Conservation (phyloP, 1,284 basidiomycete species). For the Rhizopogon hawkerae region DNA sequence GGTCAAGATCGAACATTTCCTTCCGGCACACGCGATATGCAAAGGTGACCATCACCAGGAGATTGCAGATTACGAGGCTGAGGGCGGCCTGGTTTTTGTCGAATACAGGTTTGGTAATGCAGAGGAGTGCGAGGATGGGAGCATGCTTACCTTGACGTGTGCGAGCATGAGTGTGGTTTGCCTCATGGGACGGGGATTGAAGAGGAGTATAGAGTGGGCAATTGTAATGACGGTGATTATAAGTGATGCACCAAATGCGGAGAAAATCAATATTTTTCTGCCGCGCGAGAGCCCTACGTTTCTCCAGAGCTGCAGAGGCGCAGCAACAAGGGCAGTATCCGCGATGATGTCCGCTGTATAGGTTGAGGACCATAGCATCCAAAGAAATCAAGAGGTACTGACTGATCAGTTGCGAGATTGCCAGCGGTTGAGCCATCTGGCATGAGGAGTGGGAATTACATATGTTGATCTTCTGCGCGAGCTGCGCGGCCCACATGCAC, state of each 20-base stretch:
- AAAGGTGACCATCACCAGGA: constrained; percentile 22
- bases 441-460: constrained; percentile 14
- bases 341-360: constrained; percentile 14
- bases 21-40: constrained; percentile 15
- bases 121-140: background rate
- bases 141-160: constrained; percentile 17
- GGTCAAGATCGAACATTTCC: constrained; percentile 2
- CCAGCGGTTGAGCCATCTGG: constrained; percentile 3
- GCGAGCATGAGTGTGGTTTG: constrained; percentile 17
- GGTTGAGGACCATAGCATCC: constrained; percentile 4
- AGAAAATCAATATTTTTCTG: constrained; percentile 12
- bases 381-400: constrained; percentile 1
- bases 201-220: constrained; percentile 6
- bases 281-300: constrained; percentile 10
- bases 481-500: constrained; percentile 8
- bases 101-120: background rate
- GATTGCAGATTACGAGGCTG: constrained; percentile 22
- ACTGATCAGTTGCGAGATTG: constrained; percentile 17
- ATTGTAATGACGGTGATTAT: constrained; percentile 17
- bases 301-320: constrained; percentile 15
- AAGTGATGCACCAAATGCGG: constrained; percentile 19
- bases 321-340: constrained; percentile 14
- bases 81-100: constrained; percentile 12
- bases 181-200: background rate
- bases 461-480: constrained; percentile 9